Conservation (phyloP, 352 stramenopile species). For the Globisporangium solare region DNA sequence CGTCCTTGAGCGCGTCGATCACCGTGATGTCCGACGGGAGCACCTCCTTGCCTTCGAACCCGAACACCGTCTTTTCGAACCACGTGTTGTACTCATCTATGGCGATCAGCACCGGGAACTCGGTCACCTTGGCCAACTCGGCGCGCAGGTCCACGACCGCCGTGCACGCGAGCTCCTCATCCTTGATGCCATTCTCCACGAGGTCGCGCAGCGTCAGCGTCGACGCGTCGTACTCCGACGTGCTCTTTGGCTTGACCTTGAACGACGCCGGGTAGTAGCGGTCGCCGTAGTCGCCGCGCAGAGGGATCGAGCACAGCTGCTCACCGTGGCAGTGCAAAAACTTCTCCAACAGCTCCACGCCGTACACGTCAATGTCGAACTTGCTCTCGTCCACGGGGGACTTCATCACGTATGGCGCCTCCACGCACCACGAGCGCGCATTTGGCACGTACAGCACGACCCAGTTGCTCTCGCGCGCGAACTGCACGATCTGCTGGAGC, state of each 20-base stretch:
- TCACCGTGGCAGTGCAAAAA: slow-evolving; percentile 73
- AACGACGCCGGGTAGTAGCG: slow-evolving; percentile 78
- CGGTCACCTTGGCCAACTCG: slow-evolving; percentile 72
- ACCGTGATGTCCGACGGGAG: slow-evolving; percentile 74
- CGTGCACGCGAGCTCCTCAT: slow-evolving; percentile 78
- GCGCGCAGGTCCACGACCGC: slow-evolving; percentile 76
- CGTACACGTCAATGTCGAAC: slow-evolving; percentile 84
- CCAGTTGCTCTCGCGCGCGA: slow-evolving; percentile 80
- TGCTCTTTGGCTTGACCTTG: slow-evolving; percentile 69
- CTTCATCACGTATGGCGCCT: slow-evolving; percentile 83
- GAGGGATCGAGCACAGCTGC: slow-evolving; percentile 54
- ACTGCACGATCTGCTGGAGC: slow-evolving; percentile 87
- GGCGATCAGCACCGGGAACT: slow-evolving; percentile 83
- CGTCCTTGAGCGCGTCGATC: slow-evolving; percentile 69
- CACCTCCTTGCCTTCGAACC: slow-evolving; percentile 79
- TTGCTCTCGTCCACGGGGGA: slow-evolving; percentile 74
- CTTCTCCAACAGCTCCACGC: slow-evolving; percentile 72
- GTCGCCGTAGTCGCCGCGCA: slow-evolving; percentile 70
- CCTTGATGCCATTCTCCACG: slow-evolving; percentile 71
- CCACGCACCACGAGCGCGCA: slow-evolving; percentile 70
- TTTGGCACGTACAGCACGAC: slow-evolving; percentile 81
- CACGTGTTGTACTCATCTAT: slow-evolving; percentile 89
- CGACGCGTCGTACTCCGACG: slow-evolving; percentile 41
- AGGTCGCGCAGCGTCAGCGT: slow-evolving; percentile 73
- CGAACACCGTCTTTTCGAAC: slow-evolving; percentile 84